Evolutionary conservation across 768 basidiomycete species (phyloP).

Genomic region (Rhizopogon rudus): DNA sequence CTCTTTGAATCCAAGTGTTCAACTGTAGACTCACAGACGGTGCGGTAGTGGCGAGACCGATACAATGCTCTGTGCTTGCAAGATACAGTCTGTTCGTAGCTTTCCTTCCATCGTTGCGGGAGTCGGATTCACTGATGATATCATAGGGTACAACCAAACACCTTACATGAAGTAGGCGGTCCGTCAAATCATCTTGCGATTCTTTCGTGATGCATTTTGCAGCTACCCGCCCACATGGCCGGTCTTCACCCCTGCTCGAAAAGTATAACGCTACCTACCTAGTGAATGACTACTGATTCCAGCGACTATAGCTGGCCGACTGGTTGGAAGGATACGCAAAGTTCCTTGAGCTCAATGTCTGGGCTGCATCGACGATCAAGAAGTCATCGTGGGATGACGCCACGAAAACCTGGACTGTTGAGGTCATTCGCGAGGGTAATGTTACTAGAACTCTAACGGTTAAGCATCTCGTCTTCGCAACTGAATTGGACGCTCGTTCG

Average conservation of each 20-base stretch:
- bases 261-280: constrained; percentile 24
- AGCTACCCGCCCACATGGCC: no score
- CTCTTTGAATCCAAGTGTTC: no score
- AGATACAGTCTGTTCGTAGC: constrained; percentile 39
- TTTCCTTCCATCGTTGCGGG: background rate
- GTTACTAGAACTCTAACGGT: constrained; percentile 33
- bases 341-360: constrained; percentile 56
- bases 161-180: constrained; percentile 46
- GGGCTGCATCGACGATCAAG: constrained; percentile 46
- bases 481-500: constrained; percentile 43
- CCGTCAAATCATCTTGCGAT: background rate
- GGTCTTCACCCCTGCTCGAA: constrained; percentile 35
- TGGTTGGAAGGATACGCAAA: constrained; percentile 64
- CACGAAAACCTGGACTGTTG: constrained; percentile 43
- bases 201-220: no score
- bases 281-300: background rate
- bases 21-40: background rate
- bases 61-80: constrained; percentile 41
- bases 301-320: constrained; percentile 43
- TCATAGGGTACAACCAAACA: constrained; percentile 46
- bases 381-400: constrained; percentile 32
- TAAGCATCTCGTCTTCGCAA: constrained; percentile 53
- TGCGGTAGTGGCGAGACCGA: constrained; percentile 38
- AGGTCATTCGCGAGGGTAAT: constrained; percentile 28
- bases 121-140: background rate